Percentiles rank a stretch among this genome's conserved stretches.
Evolutionary conservation across 805 yeast species (phyloP).

Genomic region (Saturnispora sanitii): DNA sequence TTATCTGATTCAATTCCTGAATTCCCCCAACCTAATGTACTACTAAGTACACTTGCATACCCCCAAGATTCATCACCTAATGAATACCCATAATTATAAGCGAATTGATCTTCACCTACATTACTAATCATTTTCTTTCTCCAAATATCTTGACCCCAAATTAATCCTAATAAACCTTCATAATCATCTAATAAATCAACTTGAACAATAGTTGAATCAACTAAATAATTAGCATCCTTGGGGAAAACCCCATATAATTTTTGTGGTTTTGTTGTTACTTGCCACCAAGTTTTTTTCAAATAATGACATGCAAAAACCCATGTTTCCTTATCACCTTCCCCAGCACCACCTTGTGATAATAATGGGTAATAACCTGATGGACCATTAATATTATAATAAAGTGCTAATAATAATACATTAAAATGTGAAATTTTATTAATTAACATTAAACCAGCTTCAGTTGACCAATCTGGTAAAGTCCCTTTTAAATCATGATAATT

Average conservation of each 20-base stretch:
- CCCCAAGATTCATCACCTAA: slow-evolving; percentile 13
- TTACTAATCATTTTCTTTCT: slow-evolving; percentile 9
- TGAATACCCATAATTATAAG: slow-evolving; percentile 17
- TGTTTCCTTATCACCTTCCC: slow-evolving; percentile 74
- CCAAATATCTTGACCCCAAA: slow-evolving; percentile 11
- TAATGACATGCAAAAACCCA: slow-evolving; percentile 54
- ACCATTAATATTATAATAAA: slow-evolving; percentile 59
- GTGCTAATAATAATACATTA: slow-evolving; percentile 44
- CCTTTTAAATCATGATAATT: slow-evolving; percentile 55
- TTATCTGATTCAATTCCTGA: slow-evolving; percentile 7
- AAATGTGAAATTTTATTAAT: slow-evolving; percentile 50
- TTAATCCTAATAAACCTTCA: slow-evolving; percentile 10
- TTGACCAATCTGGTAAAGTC: slow-evolving; percentile 53
- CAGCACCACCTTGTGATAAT: slow-evolving; percentile 50
- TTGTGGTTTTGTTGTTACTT: slow-evolving; percentile 29
- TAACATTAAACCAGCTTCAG: slow-evolving; percentile 60
- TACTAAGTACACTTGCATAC: slow-evolving; percentile 10
- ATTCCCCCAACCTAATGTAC: slow-evolving; percentile 6
- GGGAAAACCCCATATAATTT: slow-evolving; percentile 17
- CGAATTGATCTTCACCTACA: slow-evolving; percentile 9
- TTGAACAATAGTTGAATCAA: slow-evolving; percentile 21
- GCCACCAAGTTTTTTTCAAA: slow-evolving; percentile 38
- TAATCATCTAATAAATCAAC: slow-evolving; percentile 24
- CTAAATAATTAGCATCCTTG: slow-evolving; percentile 13
- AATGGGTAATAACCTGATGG: slow-evolving; percentile 49